Evolutionary conservation across 768 basidiomycete genomes (phyloP).

Genomic region (Auricularia sp.): DNA sequence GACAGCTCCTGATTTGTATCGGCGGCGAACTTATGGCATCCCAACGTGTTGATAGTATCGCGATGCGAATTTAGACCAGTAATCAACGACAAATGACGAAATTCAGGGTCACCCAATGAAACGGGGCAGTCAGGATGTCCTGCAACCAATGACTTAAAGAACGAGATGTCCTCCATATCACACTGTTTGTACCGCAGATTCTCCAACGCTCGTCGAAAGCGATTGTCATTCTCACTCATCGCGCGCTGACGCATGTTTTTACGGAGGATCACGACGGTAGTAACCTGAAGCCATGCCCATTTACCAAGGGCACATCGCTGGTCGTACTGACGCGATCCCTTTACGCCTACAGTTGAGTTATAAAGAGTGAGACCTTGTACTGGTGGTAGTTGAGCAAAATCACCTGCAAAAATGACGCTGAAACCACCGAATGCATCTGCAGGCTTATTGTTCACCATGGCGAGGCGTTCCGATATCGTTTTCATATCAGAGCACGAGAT

Average conservation of each 20-base stretch:
- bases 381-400: constrained; percentile 25
- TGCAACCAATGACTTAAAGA: too few species aligned
- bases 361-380: constrained; percentile 20
- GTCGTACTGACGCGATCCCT: constrained; percentile 9
- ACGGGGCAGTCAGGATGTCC: too few species aligned
- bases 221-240: constrained; percentile 33
- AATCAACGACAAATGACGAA: too few species aligned
- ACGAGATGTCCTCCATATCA: too few species aligned
- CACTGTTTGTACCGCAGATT: too few species aligned
- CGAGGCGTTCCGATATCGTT: constrained; percentile 20
- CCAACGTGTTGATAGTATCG: too few species aligned
- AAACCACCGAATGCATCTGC: constrained; percentile 22
- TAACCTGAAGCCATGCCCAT: constrained; percentile 13
- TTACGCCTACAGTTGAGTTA: constrained; percentile 12
- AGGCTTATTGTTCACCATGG: constrained; percentile 9
- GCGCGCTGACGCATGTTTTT: background rate
- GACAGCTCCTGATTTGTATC: too few species aligned
- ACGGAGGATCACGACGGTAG: background rate
- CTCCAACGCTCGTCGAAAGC: too few species aligned
- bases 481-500: constrained; percentile 18
- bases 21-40: too few species aligned
- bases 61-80: too few species aligned
- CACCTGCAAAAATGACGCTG: constrained; percentile 24
- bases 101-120: too few species aligned
- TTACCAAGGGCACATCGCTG: constrained; percentile 16